Conservation (phyloP, 768 basidiomycete genomes). For the Pleurotus citrinopileatus region DNA sequence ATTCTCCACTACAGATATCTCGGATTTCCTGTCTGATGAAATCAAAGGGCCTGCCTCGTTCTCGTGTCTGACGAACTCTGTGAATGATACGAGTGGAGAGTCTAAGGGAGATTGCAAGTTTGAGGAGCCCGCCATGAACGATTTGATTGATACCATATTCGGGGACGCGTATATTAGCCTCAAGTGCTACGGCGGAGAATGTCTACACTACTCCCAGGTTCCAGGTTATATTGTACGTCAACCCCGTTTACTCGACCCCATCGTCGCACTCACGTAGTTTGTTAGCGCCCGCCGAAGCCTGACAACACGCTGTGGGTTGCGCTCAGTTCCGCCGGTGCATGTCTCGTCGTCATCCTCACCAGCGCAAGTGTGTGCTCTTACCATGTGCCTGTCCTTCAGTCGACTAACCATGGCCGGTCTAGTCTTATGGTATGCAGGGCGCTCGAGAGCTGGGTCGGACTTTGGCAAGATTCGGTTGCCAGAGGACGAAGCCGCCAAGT, state of each 20-base stretch:
- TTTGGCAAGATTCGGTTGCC: constrained; percentile 75
- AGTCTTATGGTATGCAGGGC: constrained; percentile 91
- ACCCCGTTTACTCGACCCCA: neutral
- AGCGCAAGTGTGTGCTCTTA: constrained; percentile 46
- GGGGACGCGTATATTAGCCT: constrained; percentile 90
- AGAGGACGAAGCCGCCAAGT: constrained; percentile 74
- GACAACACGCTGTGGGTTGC: constrained; percentile 83
- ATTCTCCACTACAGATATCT: constrained; percentile 62
- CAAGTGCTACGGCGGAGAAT: constrained; percentile 87
- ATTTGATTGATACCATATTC: constrained; percentile 90
- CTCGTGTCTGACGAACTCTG: constrained; percentile 44
- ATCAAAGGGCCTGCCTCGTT: constrained; percentile 92
- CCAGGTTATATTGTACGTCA: constrained; percentile 82
- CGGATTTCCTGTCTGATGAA: constrained; percentile 85
- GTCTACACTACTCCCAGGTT: constrained; percentile 89
- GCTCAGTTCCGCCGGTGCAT: constrained; percentile 77
- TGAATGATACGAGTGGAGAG: constrained; percentile 16
- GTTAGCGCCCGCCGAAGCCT: constrained; percentile 73
- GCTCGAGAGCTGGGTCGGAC: constrained; percentile 61
- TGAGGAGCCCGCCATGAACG: constrained; percentile 96
- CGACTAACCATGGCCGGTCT: neutral
- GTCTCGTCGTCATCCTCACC: constrained; percentile 67
- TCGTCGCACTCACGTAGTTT: neutral
- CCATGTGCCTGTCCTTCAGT: neutral
- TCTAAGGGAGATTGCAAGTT: constrained; percentile 78